Conservation (phyloP, 2,329 filamentous ascomycete genomes). For the Berkeleyomyces basicola region DNA sequence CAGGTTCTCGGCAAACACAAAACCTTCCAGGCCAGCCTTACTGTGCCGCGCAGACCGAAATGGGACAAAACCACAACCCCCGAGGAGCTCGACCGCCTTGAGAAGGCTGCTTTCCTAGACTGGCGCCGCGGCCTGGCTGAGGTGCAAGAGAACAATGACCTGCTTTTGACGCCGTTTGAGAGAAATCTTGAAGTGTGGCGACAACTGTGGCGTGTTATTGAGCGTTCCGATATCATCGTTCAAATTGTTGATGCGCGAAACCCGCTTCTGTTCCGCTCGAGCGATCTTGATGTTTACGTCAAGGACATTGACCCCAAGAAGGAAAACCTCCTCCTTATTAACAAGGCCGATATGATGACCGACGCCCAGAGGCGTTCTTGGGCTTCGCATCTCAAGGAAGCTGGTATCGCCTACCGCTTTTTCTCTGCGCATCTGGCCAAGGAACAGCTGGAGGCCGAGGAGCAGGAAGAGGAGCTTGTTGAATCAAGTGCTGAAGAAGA, state of each 20-base stretch:
- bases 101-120: constrained; percentile 65
- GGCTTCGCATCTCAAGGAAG: constrained; percentile 70
- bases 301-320: constrained; percentile 81
- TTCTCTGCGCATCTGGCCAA: constrained; percentile 90
- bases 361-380: constrained; percentile 62
- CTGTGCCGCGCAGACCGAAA: constrained; percentile 72
- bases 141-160: constrained; percentile 80
- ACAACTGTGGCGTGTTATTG: constrained; percentile 94
- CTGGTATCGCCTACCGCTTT: constrained; percentile 80
- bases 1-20: constrained; percentile 65
- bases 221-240: constrained; percentile 85
- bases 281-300: constrained; percentile 85
- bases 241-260: constrained; percentile 98
- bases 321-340: constrained; percentile 81
- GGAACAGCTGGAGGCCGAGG: constrained; percentile 57
- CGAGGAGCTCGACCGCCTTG: constrained; percentile 59
- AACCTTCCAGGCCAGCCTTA: constrained; percentile 61
- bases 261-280: constrained; percentile 81
- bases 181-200: constrained; percentile 95
- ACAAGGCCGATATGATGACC: constrained; percentile 99
- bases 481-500: constrained; percentile 29
- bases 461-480: constrained; percentile 19
- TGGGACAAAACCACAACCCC: constrained; percentile 82
- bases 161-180: constrained; percentile 96
- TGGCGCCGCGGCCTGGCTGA: constrained; percentile 88